Percentiles rank a stretch among this genome's conserved stretches.
Conservation (phyloP, 2,329 filamentous ascomycete genomes). For the Fusarium bactridioides region DNA sequence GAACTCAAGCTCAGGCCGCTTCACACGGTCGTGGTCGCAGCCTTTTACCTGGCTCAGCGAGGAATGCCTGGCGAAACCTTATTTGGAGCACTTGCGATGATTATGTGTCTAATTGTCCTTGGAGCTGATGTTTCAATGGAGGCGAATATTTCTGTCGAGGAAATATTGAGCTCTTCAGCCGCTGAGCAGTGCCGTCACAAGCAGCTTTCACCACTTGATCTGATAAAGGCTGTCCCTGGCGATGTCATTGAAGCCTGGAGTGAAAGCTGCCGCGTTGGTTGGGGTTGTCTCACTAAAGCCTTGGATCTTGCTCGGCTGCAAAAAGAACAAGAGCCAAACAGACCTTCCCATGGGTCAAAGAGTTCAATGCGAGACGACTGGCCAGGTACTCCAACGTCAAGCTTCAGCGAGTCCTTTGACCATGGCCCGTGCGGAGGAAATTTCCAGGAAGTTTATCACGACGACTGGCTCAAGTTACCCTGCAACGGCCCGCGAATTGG, state of each 20-base stretch:
- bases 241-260: not conserved
- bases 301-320: accelerated
- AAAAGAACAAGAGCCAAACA: accelerated
- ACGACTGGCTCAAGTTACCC: not conserved
- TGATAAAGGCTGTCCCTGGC: accelerated
- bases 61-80: accelerated
- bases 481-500: not conserved
- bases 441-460: accelerated
- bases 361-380: not conserved
- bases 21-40: accelerated
- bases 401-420: accelerated
- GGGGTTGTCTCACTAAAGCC: not conserved
- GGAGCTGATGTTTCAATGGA: accelerated
- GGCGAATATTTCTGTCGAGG: accelerated
- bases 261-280: not conserved
- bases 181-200: not conserved
- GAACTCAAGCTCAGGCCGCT: not conserved
- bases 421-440: accelerated
- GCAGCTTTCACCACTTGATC: not conserved
- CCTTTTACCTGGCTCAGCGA: accelerated
- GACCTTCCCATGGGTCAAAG: accelerated
- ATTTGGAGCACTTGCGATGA: not conserved
- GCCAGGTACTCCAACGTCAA: not conserved
- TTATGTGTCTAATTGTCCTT: accelerated
- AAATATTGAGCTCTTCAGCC: not conserved